Percentiles rank a stretch among this genome's conserved stretches.
phyloP scores from a whole-genome alignment of 2,329 filamentous ascomycete species.

The Ophiosphaerella narmari region DNA sequence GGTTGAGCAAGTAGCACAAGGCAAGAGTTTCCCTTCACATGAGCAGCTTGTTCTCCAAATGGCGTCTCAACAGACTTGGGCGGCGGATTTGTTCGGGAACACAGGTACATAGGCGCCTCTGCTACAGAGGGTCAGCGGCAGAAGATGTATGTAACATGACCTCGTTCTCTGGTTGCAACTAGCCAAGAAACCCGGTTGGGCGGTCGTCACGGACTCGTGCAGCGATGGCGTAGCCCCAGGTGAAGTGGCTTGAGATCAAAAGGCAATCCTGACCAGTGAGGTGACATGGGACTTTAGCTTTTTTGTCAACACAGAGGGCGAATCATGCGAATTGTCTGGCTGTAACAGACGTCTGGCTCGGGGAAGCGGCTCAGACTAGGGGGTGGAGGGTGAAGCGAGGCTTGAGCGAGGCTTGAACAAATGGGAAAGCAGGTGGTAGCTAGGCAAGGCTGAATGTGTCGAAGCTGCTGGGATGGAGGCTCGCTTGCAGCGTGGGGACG shows the following conservation, averaged over 20 bases:
- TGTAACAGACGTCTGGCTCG: conserved; percentile 17
- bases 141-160: conserved; percentile 42
- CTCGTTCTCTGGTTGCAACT: conserved; percentile 40
- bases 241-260: conserved; percentile 19
- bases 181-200: conserved; percentile 36
- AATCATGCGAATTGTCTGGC: conserved; percentile 11
- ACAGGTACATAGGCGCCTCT: conserved; percentile 20
- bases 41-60: conserved; percentile 14
- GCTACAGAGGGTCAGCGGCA: conserved; percentile 26
- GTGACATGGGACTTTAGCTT: conserved; percentile 27
- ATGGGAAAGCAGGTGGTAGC: conserved; percentile 15
- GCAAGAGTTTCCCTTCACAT: conserved; percentile 34
- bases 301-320: conserved; percentile 2
- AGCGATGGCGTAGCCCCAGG: conserved; percentile 24
- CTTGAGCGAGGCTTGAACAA: conserved; percentile 30
- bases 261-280: conserved; percentile 13
- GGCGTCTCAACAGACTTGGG: conserved; percentile 33
- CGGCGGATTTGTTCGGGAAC: conserved; percentile 44
- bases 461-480: conserved; percentile 3
- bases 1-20: conserved; percentile 36
- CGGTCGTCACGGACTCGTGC: conserved; percentile 30
- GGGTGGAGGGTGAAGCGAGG: background rate
- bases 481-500: conserved; percentile 35
- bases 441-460: background rate
- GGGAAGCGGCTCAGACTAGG: conserved; percentile 37